These are phyloP conservation scores for Nigrospora sphaerica DNA, from an alignment of 2,329 filamentous ascomycete genomes.

Conservation along the genomic window DNA sequence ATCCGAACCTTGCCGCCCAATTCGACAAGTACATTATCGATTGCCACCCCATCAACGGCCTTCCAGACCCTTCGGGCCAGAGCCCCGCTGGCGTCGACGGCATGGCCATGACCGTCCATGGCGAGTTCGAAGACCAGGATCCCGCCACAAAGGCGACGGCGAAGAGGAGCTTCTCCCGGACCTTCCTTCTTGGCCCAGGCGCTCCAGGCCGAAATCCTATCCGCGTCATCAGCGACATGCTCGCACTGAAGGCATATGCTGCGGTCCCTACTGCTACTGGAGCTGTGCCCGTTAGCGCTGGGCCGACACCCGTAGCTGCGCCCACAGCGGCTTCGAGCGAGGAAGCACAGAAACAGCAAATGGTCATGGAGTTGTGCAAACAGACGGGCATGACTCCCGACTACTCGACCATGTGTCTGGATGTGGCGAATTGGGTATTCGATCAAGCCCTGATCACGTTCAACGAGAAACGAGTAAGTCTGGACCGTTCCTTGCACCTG, in stretches of 20 bases:
- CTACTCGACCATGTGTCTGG: slow-evolving; percentile 75
- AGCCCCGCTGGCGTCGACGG: slow-evolving; percentile 65
- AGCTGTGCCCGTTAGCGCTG: slow-evolving; percentile 9
- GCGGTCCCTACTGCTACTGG: slow-evolving; percentile 32
- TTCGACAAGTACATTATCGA: slow-evolving; percentile 75
- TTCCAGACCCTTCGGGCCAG: slow-evolving; percentile 62
- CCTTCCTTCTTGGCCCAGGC: slow-evolving; percentile 72
- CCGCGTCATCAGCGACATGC: slow-evolving; percentile 72
- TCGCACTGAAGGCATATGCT: slow-evolving; percentile 63
- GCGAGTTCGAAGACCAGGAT: slow-evolving; percentile 74
- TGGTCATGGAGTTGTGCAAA: slow-evolving; percentile 68
- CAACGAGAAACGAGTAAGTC: slow-evolving; percentile 62
- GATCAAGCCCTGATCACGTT: slow-evolving; percentile 70
- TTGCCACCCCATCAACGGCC: slow-evolving; percentile 65
- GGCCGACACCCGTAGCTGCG: slow-evolving; percentile 12
- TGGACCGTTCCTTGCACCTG: background rate
- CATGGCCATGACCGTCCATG: slow-evolving; percentile 71
- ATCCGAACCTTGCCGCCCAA: slow-evolving; percentile 63
- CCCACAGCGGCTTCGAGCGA: slow-evolving; percentile 19
- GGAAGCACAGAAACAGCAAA: slow-evolving; percentile 54
- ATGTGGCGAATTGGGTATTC: slow-evolving; percentile 74
- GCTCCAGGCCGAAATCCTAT: slow-evolving; percentile 55
- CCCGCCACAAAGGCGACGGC: slow-evolving; percentile 45
- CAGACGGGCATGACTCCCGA: slow-evolving; percentile 74
- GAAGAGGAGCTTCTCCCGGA: slow-evolving; percentile 75